Evolutionary conservation across 495 filamentous ascomycete genomes (phyloP).

Genomic region (Hypoxylon trugodes): DNA sequence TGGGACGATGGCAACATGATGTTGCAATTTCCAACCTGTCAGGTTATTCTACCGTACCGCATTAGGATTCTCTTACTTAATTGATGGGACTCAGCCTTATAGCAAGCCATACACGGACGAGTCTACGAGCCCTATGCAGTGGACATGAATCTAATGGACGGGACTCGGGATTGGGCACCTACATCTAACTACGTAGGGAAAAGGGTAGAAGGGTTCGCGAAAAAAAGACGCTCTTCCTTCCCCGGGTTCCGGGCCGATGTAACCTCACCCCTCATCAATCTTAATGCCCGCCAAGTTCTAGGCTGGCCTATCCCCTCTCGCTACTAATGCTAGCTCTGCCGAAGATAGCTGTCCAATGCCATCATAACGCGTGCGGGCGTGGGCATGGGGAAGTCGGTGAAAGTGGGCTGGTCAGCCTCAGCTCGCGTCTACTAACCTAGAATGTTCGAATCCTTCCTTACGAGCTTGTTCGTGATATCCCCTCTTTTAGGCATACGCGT

Average conservation of each 20-base stretch:
- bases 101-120: not conserved
- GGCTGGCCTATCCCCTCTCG: not conserved
- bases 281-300: slow-evolving; percentile 1
- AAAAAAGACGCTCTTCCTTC: slow-evolving; percentile 8
- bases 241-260: slow-evolving; percentile 23
- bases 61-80: slow-evolving; percentile 8
- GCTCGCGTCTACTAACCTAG: not conserved
- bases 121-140: not conserved
- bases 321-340: not conserved
- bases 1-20: slow-evolving; percentile 20
- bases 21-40: slow-evolving; percentile 22
- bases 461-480: not conserved
- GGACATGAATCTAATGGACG: too few relatives aligned
- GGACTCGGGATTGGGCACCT: not conserved
- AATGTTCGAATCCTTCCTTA: not conserved
- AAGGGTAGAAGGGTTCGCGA: not conserved
- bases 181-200: too few relatives aligned
- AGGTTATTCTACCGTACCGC: not conserved
- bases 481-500: not conserved
- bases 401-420: too few relatives aligned
- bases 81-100: slow-evolving; percentile 23
- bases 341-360: slow-evolving; percentile 9
- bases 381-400: too few relatives aligned
- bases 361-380: slow-evolving; percentile 13
- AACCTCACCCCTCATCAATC: slow-evolving; percentile 16